These are phyloP conservation scores for Withania somnifera DNA, from an alignment of 305 asterid genomes.

Conservation along the genomic window DNA sequence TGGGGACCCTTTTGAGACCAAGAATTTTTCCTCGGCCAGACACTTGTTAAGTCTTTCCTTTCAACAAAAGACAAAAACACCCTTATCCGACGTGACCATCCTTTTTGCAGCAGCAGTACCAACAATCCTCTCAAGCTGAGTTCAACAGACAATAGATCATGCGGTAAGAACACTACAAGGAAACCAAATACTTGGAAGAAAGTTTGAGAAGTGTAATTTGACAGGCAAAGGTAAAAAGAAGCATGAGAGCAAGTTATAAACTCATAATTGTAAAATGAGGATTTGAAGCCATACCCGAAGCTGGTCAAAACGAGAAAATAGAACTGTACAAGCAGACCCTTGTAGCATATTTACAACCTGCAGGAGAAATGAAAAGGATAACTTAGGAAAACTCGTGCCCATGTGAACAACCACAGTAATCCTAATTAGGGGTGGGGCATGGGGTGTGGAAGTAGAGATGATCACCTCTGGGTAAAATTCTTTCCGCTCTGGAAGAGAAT, in stretches of 20 bases:
- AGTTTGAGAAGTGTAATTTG: neutral
- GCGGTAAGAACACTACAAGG: neutral
- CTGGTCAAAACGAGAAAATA: conserved; percentile 74
- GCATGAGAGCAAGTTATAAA: neutral
- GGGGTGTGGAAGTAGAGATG: neutral
- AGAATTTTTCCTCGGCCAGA: neutral
- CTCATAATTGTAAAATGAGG: neutral
- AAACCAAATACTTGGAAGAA: neutral
- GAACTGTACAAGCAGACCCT: conserved; percentile 78
- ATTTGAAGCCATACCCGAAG: conserved; percentile 45
- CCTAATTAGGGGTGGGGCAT: neutral
- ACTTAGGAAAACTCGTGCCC: neutral
- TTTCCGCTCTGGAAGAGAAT: conserved; percentile 89
- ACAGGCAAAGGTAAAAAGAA: neutral
- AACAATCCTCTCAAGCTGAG: conserved; percentile 82
- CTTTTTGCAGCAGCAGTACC: conserved; percentile 72
- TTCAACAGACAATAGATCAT: neutral
- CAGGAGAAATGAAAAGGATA: conserved; percentile 9
- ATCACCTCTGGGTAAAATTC: conserved; percentile 93
- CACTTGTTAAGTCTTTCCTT: neutral
- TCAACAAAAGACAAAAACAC: conserved; percentile 45
- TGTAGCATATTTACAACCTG: conserved; percentile 86
- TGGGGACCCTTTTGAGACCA: neutral
- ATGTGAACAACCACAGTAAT: neutral
- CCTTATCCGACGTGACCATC: conserved; percentile 69